phyloP scores from a whole-genome alignment of 352 stramenopile genomes.

The Globisporangium radiosum region DNA sequence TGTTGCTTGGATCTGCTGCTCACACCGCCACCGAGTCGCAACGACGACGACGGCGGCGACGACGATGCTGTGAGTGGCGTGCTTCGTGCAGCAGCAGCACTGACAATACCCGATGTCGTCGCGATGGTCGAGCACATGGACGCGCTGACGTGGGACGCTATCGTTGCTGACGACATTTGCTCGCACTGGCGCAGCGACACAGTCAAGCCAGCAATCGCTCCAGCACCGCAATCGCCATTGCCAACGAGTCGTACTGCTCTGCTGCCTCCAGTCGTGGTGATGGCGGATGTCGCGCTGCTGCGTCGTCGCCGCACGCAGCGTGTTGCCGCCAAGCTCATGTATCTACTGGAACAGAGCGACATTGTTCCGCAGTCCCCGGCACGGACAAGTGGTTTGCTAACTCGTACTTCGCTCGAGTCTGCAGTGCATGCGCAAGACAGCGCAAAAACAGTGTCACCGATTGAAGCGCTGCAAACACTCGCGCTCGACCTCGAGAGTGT shows the following conservation, averaged over 20 bases:
- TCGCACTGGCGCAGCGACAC: no score
- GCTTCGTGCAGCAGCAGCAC: slow-evolving; percentile 1
- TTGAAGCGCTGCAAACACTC: slow-evolving; percentile 7
- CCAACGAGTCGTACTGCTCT: no score
- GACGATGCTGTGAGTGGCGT: background rate
- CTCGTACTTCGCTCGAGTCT: no score
- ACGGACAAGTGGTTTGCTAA: no score
- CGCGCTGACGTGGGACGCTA: slow-evolving; percentile 13
- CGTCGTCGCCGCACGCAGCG: slow-evolving; percentile 1
- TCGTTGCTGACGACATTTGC: slow-evolving; percentile 1
- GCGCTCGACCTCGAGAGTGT: slow-evolving; percentile 8
- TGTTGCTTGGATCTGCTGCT: slow-evolving; percentile 21
- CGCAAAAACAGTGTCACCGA: background rate
- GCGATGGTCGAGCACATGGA: slow-evolving; percentile 13
- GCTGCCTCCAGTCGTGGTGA: no score
- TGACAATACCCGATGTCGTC: slow-evolving; percentile 19
- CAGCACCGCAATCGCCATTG: no score
- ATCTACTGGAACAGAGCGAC: slow-evolving; percentile 4
- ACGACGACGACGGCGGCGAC: slow-evolving; percentile 7
- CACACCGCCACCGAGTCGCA: background rate
- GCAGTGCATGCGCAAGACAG: no score
- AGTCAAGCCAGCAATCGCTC: no score
- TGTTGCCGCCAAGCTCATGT: background rate
- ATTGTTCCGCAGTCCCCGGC: background rate
- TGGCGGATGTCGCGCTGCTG: no score